Conservation (phyloP, 75 land plant species). For the Selaginella moellendorffii region DNA sequence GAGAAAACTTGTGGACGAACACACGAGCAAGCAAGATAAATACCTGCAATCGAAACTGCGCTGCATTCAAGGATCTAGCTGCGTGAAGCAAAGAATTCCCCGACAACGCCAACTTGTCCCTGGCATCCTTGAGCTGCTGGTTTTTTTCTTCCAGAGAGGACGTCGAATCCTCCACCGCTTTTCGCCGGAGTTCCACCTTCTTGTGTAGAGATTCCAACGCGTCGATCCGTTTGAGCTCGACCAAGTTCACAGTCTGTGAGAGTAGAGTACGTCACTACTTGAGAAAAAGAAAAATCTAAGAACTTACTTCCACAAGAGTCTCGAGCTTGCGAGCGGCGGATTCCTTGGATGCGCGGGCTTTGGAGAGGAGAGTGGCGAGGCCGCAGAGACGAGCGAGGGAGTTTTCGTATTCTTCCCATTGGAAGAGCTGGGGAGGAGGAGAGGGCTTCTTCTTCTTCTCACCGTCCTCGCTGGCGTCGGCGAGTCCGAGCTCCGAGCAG, state of each 20-base stretch:
- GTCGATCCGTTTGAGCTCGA: constrained; percentile 23
- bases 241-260: too few relatives aligned
- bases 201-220: constrained; percentile 19
- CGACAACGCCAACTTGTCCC: constrained; percentile 15
- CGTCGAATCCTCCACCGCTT: constrained; percentile 13
- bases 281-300: neutral
- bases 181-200: constrained; percentile 10
- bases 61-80: constrained; percentile 10
- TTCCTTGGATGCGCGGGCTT: neutral
- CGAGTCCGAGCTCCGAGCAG: too few relatives aligned
- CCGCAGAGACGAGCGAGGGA: constrained; percentile 16
- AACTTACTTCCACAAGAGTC: too few relatives aligned
- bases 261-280: neutral
- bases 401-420: constrained; percentile 20
- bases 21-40: too few relatives aligned
- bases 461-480: too few relatives aligned
- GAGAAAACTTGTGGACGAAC: too few relatives aligned
- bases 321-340: neutral
- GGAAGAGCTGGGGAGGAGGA: constrained; percentile 5
- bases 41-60: constrained; percentile 23
- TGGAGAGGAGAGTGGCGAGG: neutral
- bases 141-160: constrained; percentile 13
- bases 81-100: constrained; percentile 11
- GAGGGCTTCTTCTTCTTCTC: too few relatives aligned
- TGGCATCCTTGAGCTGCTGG: constrained; percentile 10